Conservation (phyloP, 2,329 filamentous ascomycete species). For the Incumbomyces lentus region DNA sequence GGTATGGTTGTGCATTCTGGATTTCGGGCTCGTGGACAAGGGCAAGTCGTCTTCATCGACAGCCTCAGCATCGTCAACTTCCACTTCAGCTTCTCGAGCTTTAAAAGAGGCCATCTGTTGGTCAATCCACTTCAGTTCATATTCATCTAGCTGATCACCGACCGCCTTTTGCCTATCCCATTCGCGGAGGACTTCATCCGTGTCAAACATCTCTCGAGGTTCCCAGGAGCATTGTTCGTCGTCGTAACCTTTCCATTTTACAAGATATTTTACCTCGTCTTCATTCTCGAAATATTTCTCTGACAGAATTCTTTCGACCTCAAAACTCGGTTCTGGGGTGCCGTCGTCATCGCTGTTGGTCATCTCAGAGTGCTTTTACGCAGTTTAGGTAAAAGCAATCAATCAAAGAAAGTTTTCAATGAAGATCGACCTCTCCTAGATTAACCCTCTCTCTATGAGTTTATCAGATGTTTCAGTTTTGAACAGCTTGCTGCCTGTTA, state of each 20-base stretch:
- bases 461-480: no score
- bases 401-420: no score
- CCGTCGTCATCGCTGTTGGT: not conserved
- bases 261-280: slow-evolving; percentile 45
- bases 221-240: slow-evolving; percentile 49
- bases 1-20: no score
- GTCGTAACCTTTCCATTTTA: slow-evolving; percentile 54
- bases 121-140: slow-evolving; percentile 11
- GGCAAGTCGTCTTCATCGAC: not conserved
- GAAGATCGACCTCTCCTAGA: no score
- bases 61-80: not conserved
- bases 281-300: no score
- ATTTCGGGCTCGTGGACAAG: no score
- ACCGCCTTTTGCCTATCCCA: slow-evolving; percentile 30
- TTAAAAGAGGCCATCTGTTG: slow-evolving; percentile 12
- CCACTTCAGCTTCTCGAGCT: not conserved
- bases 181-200: slow-evolving; percentile 29
- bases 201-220: slow-evolving; percentile 32
- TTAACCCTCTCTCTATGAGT: no score
- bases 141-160: slow-evolving; percentile 12
- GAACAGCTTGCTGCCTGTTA: no score
- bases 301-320: slow-evolving; percentile 43
- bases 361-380: no score
- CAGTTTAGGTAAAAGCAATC: no score
- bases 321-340: slow-evolving; percentile 40